Percentiles rank a stretch among this genome's conserved stretches.
Conservation (phyloP, 352 stramenopile species). For the Globisporangium nunn region DNA sequence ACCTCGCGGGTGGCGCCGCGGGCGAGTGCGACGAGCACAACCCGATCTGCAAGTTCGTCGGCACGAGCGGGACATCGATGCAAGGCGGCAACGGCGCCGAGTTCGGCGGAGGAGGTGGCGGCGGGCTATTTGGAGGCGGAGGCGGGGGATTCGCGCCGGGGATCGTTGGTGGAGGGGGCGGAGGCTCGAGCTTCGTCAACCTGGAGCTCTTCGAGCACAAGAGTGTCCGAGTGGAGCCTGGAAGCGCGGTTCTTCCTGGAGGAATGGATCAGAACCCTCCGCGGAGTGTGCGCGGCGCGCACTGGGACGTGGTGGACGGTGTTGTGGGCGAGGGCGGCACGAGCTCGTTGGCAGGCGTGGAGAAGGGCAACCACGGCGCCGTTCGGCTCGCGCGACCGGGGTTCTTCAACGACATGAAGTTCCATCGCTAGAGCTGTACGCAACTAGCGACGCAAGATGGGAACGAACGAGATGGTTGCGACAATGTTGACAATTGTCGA, state of each 20-base stretch:
- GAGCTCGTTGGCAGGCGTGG: constrained; percentile 17
- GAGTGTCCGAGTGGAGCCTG: constrained; percentile 35
- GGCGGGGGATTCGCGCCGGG: constrained; percentile 63
- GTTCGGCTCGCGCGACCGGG: constrained; percentile 50
- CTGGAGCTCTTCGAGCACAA: constrained; percentile 26
- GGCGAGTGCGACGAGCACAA: constrained; percentile 55
- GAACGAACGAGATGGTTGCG: background rate
- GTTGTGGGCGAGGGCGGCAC: constrained; percentile 51
- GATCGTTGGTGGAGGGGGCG: constrained; percentile 59
- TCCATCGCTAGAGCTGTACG: constrained; percentile 21
- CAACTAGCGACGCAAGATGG: background rate
- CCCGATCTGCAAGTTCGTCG: constrained; percentile 54
- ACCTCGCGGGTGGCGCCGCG: constrained; percentile 29
- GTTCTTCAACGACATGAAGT: constrained; percentile 78
- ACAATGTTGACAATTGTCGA: background rate
- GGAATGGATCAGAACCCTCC: constrained; percentile 49
- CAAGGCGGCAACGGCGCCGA: constrained; percentile 65
- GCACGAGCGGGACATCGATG: constrained; percentile 34
- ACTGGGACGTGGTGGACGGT: constrained; percentile 54
- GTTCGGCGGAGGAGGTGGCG: constrained; percentile 60
- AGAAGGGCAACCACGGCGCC: constrained; percentile 52
- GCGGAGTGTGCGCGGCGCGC: constrained; percentile 32
- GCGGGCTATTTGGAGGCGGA: constrained; percentile 56
- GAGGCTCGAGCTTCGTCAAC: constrained; percentile 64
- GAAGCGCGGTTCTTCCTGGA: constrained; percentile 27